Base-by-base conservation (phyloP, 441 rosid genomes). In the Kokia cookei region DNA sequence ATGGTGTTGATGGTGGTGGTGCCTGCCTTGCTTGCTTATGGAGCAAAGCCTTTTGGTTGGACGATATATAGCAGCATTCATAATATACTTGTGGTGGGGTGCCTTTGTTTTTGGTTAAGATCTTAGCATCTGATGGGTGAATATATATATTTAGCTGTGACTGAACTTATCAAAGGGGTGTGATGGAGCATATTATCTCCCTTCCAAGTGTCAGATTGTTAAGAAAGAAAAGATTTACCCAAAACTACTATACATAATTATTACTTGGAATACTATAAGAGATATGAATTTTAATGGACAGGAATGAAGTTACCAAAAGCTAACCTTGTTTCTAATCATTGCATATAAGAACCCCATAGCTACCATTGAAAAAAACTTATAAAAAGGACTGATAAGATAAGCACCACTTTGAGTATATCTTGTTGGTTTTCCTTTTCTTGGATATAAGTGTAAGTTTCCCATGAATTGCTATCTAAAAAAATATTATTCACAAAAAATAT, bases 341-440 rank as follows among this genome's bases (percentile, higher is more conserved):
- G 27, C 7, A 43, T 1, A 60, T 29, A 71, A 71, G 83, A 78
- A 80, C 40, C 47, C 50, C 29, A 66, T 53, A 22, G 43, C 75
- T 63, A 51, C 79, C 81, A 65, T 66, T 62, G 74, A 75, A 69
- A 64, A 40, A 40, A 54, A 29, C 1, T 72, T 75, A 24, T 26
- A 48, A 48, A 54, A 51, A 14, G 7, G 22, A 29, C 32, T 66
- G 65, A 77, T 55, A 35, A 55, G 76, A 65, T 19, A 73, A 78
- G 72, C 26, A 48, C 9, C 7, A 6, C 9, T 59, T 61, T 32
- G 3, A 19, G 65, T 2, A 32, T 32, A 8, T 40, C 53, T 47
- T 47, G 53, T 5, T 37, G n/a, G 51, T 48, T 59, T 5, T n/a
- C 15, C 15, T 5, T 12, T 19, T 62, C 22, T 43, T 13, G 73